Evolutionary conservation across 495 filamentous ascomycete species (phyloP).

Genomic region (Penicillium diatomitis): DNA sequence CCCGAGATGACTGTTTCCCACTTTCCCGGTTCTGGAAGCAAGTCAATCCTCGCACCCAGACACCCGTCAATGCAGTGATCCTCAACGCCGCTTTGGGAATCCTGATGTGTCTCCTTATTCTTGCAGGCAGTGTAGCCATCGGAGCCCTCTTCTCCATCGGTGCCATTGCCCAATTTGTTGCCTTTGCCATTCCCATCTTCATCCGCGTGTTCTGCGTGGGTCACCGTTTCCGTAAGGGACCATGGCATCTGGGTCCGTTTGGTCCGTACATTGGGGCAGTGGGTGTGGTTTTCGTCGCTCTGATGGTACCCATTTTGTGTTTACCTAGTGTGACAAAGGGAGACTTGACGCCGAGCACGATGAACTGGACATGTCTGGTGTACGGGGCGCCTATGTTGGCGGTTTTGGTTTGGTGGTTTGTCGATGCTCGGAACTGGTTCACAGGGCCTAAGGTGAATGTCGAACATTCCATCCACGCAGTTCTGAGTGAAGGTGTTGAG

Average conservation of each 20-base stretch:
- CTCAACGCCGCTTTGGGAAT: conserved; percentile 60
- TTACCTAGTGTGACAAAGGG: conserved; percentile 51
- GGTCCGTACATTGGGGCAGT: conserved; percentile 52
- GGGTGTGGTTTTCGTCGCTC: conserved; percentile 52
- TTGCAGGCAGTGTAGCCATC: conserved; percentile 56
- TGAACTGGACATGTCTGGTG: conserved; percentile 74
- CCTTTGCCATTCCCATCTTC: conserved; percentile 67
- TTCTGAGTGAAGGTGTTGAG: conserved; percentile 18
- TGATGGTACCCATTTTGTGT: conserved; percentile 71
- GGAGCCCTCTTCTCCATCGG: conserved; percentile 71
- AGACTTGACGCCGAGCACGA: conserved; percentile 47
- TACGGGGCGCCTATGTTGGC: conserved; percentile 61
- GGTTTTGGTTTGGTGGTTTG: conserved; percentile 59
- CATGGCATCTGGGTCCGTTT: conserved; percentile 63
- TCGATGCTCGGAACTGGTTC: conserved; percentile 67
- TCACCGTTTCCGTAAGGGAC: conserved; percentile 57
- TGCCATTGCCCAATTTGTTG: conserved; percentile 64
- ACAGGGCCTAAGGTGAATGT: conserved; percentile 59
- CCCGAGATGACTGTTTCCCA: conserved; percentile 69
- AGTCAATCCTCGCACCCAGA: conserved; percentile 57
- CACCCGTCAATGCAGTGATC: conserved; percentile 73
- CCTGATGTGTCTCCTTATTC: conserved; percentile 56
- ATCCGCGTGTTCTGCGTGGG: conserved; percentile 69
- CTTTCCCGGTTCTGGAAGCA: conserved; percentile 53
- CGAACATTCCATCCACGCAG: conserved; percentile 31